phyloP scores from a whole-genome alignment of 2,329 filamentous ascomycete species.

The Pseudogymnoascus sp. region DNA sequence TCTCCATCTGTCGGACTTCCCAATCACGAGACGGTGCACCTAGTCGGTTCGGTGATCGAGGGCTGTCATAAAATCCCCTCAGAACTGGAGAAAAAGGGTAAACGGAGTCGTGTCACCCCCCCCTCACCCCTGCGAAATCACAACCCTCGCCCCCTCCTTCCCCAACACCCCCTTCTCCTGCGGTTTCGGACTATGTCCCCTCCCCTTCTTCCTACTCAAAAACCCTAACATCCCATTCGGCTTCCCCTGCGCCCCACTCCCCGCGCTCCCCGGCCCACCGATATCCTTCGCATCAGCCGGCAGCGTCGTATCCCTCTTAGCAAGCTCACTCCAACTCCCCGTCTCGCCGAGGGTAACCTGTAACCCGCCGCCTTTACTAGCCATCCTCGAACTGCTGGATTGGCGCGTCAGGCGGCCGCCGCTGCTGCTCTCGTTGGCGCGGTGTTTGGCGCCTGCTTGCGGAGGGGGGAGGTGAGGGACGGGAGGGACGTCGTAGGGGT shows the following conservation, averaged over 20 bases:
- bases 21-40: too few relatives aligned
- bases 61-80: too few relatives aligned
- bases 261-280: constrained; percentile 33
- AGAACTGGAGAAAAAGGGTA: too few relatives aligned
- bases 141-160: constrained; percentile 83
- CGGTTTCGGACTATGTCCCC: constrained; percentile 86
- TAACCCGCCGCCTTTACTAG: constrained; percentile 54
- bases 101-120: too few relatives aligned
- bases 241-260: constrained; percentile 30
- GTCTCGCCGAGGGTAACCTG: constrained; percentile 85
- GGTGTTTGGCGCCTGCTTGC: constrained; percentile 20
- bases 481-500: neutral
- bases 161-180: constrained; percentile 88
- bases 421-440: constrained; percentile 19
- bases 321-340: constrained; percentile 85
- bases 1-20: too few relatives aligned
- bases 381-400: constrained; percentile 15
- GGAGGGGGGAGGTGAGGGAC: constrained; percentile 16
- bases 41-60: too few relatives aligned
- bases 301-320: constrained; percentile 71
- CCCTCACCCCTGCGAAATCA: constrained; percentile 38
- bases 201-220: constrained; percentile 77
- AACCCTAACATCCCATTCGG: constrained; percentile 86
- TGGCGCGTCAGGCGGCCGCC: constrained; percentile 13
- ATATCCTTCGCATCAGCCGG: constrained; percentile 54